Percentiles rank a stretch among this genome's conserved stretches.
Conservation (phyloP, 768 basidiomycete species). For the Suillus fuscotomentosus region DNA sequence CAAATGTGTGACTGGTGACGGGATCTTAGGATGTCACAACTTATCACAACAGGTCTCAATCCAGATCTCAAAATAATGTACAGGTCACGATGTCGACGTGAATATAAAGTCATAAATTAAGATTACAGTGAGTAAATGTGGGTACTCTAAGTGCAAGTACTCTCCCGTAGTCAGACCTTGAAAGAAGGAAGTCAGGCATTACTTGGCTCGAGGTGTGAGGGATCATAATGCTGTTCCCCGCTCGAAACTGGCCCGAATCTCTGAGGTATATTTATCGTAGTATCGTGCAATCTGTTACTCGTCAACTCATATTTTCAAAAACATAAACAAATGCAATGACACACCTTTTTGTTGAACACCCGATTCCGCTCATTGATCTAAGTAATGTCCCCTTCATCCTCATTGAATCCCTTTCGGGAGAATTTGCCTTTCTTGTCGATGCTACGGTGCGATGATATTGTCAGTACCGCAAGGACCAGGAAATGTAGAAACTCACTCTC, state of each 20-base stretch:
- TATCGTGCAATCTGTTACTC: slow-evolving; percentile 80
- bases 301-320: slow-evolving; percentile 1
- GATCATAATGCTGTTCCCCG: slow-evolving; percentile 83
- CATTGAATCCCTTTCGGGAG: slow-evolving; percentile 85
- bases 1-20: background rate
- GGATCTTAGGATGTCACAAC: background rate
- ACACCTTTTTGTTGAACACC: slow-evolving; percentile 96
- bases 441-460: slow-evolving; percentile 36
- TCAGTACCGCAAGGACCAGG: background rate
- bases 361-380: slow-evolving; percentile 99
- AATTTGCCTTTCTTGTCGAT: slow-evolving; percentile 90
- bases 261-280: slow-evolving; percentile 95
- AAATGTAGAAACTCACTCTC: slow-evolving; percentile 62
- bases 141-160: background rate
- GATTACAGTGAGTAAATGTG: background rate
- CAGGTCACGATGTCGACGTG: background rate
- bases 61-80: background rate
- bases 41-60: background rate
- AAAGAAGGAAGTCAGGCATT: background rate
- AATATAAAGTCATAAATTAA: background rate
- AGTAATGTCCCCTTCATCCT: slow-evolving; percentile 94
- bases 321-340: slow-evolving; percentile 8
- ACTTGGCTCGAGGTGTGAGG: background rate
- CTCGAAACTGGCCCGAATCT: slow-evolving; percentile 97
- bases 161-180: background rate